Evolutionary conservation across 2,329 filamentous ascomycete genomes (phyloP).

Genomic region (Colletotrichum noveboracense): DNA sequence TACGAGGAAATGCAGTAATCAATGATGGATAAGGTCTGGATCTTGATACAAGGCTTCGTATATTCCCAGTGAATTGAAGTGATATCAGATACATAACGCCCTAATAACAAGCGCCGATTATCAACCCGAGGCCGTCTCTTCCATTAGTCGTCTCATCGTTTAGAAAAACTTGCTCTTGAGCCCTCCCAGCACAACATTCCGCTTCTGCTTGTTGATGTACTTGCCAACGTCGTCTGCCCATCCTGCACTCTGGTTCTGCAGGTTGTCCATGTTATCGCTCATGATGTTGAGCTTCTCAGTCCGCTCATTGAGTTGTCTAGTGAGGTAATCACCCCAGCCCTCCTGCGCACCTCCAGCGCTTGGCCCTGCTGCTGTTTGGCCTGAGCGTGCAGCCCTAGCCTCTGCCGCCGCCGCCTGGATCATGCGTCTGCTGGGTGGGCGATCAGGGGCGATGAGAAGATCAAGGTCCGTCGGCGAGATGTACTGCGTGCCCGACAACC

Average conservation of each 20-base stretch:
- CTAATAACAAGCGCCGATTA: not conserved
- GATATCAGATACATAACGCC: not conserved
- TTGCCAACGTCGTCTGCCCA: slow-evolving; percentile 92
- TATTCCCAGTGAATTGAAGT: not conserved
- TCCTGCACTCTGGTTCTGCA: slow-evolving; percentile 80
- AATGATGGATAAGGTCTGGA: not conserved
- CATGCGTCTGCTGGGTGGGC: slow-evolving; percentile 90
- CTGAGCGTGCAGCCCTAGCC: slow-evolving; percentile 61
- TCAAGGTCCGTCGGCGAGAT: slow-evolving; percentile 88
- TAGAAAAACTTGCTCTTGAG: slow-evolving; percentile 64
- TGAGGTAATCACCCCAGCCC: slow-evolving; percentile 80
- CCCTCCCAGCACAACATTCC: slow-evolving; percentile 77
- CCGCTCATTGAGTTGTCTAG: slow-evolving; percentile 85
- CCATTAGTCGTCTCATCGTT: slow-evolving; percentile 4
- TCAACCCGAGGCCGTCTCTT: not conserved
- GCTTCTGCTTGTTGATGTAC: slow-evolving; percentile 86
- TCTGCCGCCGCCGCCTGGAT: slow-evolving; percentile 79
- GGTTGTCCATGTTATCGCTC: slow-evolving; percentile 82
- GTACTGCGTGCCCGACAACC: slow-evolving; percentile 94
- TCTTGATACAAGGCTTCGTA: not conserved
- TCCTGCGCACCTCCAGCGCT: slow-evolving; percentile 49
- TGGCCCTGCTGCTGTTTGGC: slow-evolving; percentile 29
- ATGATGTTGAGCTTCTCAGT: slow-evolving; percentile 86
- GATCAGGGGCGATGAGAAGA: slow-evolving; percentile 84
- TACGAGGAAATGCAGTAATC: not conserved